A percentile compares a stretch with the other conserved stretches of the same genome.
Evolutionary conservation across 768 basidiomycete genomes (phyloP).

Genomic region (Macrolepiota dolichaula): DNA sequence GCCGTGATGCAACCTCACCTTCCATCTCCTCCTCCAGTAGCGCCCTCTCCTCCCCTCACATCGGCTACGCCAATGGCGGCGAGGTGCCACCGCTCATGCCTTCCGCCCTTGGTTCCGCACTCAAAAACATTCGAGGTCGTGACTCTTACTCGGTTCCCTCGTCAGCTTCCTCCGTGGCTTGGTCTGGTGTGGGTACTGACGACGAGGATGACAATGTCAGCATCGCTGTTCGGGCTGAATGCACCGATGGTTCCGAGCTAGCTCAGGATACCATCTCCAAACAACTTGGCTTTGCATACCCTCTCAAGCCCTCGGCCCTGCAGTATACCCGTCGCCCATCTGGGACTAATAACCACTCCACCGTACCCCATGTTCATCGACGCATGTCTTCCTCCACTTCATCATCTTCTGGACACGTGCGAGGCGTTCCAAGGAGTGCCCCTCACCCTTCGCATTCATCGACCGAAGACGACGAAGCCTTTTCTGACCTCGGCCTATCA

Average conservation of each 20-base stretch:
- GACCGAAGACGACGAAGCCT: slow-evolving; percentile 44
- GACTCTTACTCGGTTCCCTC: slow-evolving; percentile 58
- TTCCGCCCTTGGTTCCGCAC: slow-evolving; percentile 57
- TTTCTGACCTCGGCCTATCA: slow-evolving; percentile 36
- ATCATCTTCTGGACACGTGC: slow-evolving; percentile 29
- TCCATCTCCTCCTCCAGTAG: slow-evolving; percentile 67
- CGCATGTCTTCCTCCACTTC: slow-evolving; percentile 47
- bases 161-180: slow-evolving; percentile 61
- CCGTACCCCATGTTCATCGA: slow-evolving; percentile 52
- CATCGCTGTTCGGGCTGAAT: slow-evolving; percentile 29
- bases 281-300: slow-evolving; percentile 32
- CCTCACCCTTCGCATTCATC: slow-evolving; percentile 36
- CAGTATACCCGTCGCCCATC: slow-evolving; percentile 71
- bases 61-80: slow-evolving; percentile 47
- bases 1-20: slow-evolving; percentile 59
- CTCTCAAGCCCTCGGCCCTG: slow-evolving; percentile 42
- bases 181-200: slow-evolving; percentile 47
- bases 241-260: slow-evolving; percentile 37
- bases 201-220: slow-evolving; percentile 59
- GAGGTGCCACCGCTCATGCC: slow-evolving; percentile 70
- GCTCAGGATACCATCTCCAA: slow-evolving; percentile 40
- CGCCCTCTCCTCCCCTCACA: slow-evolving; percentile 63
- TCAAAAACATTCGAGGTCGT: slow-evolving; percentile 40
- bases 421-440: slow-evolving; percentile 38
- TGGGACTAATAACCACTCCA: slow-evolving; percentile 64